Conservation (phyloP, 164 flowering plant genomes). For the Vitis vinifera region DNA sequence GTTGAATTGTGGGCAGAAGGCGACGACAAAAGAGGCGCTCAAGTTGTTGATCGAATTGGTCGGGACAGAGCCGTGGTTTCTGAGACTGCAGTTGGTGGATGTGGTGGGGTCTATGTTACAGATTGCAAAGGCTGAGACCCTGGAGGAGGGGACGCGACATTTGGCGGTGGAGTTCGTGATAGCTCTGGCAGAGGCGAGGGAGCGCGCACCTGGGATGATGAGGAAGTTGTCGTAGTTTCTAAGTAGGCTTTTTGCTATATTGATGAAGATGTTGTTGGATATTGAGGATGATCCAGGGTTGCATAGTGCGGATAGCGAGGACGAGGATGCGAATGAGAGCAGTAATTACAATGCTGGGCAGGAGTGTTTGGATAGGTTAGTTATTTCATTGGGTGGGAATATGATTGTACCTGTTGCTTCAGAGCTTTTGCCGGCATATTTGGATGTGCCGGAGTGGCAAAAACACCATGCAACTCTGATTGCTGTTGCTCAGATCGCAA, state of each 20-base stretch:
- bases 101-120: conserved; percentile 46
- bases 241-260: no score
- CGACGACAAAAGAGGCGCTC: conserved; percentile 91
- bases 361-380: conserved; percentile 88
- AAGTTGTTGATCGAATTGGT: conserved; percentile 91
- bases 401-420: conserved; percentile 96
- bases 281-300: conserved; percentile 73
- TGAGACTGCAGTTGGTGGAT: conserved; percentile 81
- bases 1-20: conserved; percentile 78
- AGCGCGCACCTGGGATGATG: no score
- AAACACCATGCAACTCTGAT: conserved; percentile 95
- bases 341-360: conserved; percentile 93
- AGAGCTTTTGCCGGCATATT: conserved; percentile 67
- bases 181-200: no score
- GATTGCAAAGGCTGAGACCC: no score
- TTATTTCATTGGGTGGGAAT: conserved; percentile 90
- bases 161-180: no score
- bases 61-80: conserved; percentile 5
- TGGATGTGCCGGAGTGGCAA: conserved; percentile 98
- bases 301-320: conserved; percentile 84
- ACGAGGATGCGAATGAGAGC: conserved; percentile 94
- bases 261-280: no score
- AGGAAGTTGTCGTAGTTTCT: no score
- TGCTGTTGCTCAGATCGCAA: conserved; percentile 95
- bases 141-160: no score